A percentile compares a stretch with the other conserved stretches of the same genome.
phyloP scores from a whole-genome alignment of 2,329 filamentous ascomycete genomes.

The Colletotrichum theobromicola region DNA sequence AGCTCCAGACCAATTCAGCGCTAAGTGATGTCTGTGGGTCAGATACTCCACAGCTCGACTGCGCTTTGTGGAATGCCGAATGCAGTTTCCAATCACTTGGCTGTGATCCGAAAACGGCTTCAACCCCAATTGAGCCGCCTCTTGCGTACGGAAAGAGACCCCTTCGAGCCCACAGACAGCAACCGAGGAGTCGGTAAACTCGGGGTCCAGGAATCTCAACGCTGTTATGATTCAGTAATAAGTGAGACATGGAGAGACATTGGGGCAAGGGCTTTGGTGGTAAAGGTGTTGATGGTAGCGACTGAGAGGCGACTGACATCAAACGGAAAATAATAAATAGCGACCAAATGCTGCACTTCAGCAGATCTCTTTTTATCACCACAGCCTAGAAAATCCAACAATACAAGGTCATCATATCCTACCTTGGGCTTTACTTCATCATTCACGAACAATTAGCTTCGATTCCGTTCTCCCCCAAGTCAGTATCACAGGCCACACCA shows the following conservation, averaged over 20 bases:
- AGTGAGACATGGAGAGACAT: neutral
- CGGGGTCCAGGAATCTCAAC: neutral
- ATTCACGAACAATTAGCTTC: neutral
- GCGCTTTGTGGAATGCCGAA: neutral
- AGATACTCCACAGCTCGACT: neutral
- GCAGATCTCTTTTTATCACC: neutral
- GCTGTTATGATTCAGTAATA: neutral
- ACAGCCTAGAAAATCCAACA: neutral
- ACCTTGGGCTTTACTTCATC: neutral
- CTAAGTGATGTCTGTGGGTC: neutral
- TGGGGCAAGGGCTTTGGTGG: neutral
- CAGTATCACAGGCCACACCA: neutral
- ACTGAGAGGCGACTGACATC: neutral
- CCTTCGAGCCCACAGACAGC: neutral
- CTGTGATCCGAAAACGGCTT: neutral
- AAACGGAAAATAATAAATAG: neutral
- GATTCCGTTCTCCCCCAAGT: neutral
- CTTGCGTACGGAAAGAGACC: neutral
- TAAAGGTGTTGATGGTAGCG: neutral
- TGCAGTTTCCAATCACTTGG: neutral
- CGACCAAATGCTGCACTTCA: neutral
- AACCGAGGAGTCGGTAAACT: neutral
- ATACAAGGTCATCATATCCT: neutral
- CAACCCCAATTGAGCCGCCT: neutral
- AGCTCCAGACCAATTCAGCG: neutral